phyloP scores from a whole-genome alignment of 108 stramenopile species.

The Nitzschia putrida region DNA sequence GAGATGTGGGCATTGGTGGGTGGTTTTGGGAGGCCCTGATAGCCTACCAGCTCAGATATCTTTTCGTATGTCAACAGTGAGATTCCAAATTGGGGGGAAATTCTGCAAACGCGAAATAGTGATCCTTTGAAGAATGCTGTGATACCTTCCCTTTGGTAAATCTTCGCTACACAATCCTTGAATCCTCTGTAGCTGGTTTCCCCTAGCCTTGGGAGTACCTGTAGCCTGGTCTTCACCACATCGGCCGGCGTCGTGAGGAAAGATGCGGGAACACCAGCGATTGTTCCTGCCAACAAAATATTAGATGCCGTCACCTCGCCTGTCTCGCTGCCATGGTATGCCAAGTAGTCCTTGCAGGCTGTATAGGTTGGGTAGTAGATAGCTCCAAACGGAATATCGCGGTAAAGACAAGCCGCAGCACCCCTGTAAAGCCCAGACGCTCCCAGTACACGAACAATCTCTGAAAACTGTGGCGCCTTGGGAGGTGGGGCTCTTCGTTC shows the following conservation, averaged over 20 bases:
- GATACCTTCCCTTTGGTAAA: constrained; percentile 46
- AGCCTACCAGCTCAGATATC: constrained; percentile 25
- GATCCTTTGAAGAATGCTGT: constrained; percentile 60
- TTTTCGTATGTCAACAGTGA: constrained; percentile 56
- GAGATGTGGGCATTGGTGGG: constrained; percentile 17
- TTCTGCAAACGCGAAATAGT: constrained; percentile 38
- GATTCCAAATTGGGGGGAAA: constrained; percentile 67
- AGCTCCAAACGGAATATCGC: constrained; percentile 70
- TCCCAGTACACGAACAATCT: constrained; percentile 47
- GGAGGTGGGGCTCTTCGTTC: constrained; percentile 12
- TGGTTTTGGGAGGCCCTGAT: constrained; percentile 5
- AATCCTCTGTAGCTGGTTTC: constrained; percentile 48
- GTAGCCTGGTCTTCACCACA: constrained; percentile 83
- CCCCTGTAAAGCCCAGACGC: constrained; percentile 60
- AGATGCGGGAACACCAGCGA: constrained; percentile 55
- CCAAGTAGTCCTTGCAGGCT: constrained; percentile 34
- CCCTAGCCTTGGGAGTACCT: constrained; percentile 53
- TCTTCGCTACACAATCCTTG: constrained; percentile 45
- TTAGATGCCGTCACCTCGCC: constrained; percentile 1
- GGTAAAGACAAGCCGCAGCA: constrained; percentile 50
- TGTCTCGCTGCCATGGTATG: background rate
- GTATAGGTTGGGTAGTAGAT: constrained; percentile 71
- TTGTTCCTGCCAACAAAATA: constrained; percentile 41
- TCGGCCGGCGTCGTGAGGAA: constrained; percentile 79
- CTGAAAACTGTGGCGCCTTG: constrained; percentile 18